Evolutionary conservation across 805 yeast species (phyloP), one percentile per base, ranked within the genome.

Genomic region (Candida sphagnicola): DNA sequence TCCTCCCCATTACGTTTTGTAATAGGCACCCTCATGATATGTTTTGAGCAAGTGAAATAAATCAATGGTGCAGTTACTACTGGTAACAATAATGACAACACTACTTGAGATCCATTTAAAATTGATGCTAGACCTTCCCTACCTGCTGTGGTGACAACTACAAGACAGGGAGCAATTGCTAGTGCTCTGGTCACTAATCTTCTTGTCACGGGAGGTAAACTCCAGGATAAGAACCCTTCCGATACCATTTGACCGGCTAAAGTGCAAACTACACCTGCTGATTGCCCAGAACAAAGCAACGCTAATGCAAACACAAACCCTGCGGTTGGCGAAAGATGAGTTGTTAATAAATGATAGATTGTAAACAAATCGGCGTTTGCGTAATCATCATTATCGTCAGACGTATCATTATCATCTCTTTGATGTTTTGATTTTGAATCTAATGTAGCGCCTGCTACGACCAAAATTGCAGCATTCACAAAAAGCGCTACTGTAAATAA

Each of bases 181-280:
- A 89, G 67, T n/a, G 79, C 71, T 53, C 97, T 72, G 0, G 96
- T 89, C 18, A 86, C 68, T 31, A 89, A 66, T 44, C 96, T 73
- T 39, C 95, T 75, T 2, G 83, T 68, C 65, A 89, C 89, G 2
- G 97, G 96, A 25, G 85, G 78, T 43, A 88, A 72, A 5, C 84
- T 67, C 85, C 95, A 85, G 43, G 75, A 70, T 18, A 87, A 70
- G 51, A 88, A 90, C 1, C 97, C 97, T 58, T 89, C 96, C 52
- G 87, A 80, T 6, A 89, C 95, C 79, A 87, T 86, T 57, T 89
- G 96, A 26, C 96, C 95, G 2, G 96, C 90, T 51, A 90, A 72
- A 0, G 96, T 90, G 55, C 95, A 89, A 14, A 89, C 95, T 28
- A 91, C 85, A 30, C 96, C 96, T 2, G 96, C 96, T 51, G 93